phyloP scores from a whole-genome alignment of 352 stramenopile genomes.

The Phytophthora quininea region DNA sequence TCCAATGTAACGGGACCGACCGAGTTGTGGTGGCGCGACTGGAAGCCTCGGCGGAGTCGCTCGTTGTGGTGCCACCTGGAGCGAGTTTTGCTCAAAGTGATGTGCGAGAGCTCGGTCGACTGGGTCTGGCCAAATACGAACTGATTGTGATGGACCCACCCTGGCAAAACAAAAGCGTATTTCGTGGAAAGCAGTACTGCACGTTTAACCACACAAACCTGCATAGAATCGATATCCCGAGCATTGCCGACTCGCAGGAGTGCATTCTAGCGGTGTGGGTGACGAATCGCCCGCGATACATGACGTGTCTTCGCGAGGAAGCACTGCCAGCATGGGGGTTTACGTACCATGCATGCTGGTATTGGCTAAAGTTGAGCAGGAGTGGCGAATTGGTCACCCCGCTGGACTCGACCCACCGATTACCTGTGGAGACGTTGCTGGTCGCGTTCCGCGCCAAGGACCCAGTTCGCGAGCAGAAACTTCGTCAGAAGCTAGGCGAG shows the following conservation, averaged over 20 bases:
- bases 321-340: constrained; percentile 70
- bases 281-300: constrained; percentile 70
- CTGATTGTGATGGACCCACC: constrained; percentile 74
- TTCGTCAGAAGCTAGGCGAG: constrained; percentile 40
- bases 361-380: constrained; percentile 74
- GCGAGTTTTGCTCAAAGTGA: constrained; percentile 34
- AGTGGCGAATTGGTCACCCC: constrained; percentile 66
- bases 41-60: neutral
- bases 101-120: constrained; percentile 28
- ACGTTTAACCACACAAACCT: constrained; percentile 70
- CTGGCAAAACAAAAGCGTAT: constrained; percentile 83
- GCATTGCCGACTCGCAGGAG: constrained; percentile 36
- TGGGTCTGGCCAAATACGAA: constrained; percentile 25
- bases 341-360: constrained; percentile 63
- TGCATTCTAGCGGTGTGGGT: constrained; percentile 79
- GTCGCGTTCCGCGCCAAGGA: constrained; percentile 53
- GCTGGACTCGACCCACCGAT: constrained; percentile 60
- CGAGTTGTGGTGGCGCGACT: constrained; percentile 18
- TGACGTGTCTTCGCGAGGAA: constrained; percentile 58
- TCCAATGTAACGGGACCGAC: constrained; percentile 29
- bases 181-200: constrained; percentile 53
- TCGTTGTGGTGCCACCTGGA: constrained; percentile 28
- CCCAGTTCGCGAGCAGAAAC: constrained; percentile 1
- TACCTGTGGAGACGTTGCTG: constrained; percentile 72
- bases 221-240: constrained; percentile 44